Conservation (phyloP, 352 stramenopile genomes). For the Plasmopara halstedii region DNA sequence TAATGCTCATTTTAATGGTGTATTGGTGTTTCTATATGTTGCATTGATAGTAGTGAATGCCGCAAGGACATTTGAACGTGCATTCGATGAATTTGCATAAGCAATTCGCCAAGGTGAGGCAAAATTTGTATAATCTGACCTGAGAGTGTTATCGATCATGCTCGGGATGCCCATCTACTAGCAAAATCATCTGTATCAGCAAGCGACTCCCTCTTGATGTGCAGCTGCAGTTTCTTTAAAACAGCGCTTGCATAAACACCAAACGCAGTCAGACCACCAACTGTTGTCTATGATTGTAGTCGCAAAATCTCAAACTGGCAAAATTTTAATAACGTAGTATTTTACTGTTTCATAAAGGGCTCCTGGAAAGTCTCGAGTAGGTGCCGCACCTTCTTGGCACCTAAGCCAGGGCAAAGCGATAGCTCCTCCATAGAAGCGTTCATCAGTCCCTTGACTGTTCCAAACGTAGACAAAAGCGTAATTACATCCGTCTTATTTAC, state of each 20-base stretch:
- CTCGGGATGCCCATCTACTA: not conserved
- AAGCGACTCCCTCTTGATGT: not conserved
- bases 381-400: constrained; percentile 91
- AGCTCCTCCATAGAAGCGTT: constrained; percentile 91
- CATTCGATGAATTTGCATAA: not conserved
- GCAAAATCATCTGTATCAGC: not conserved
- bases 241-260: too few relatives aligned
- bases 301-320: constrained; percentile 8
- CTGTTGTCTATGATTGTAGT: too few relatives aligned
- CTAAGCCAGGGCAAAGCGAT: constrained; percentile 89
- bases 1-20: constrained; percentile 20
- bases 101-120: too few relatives aligned
- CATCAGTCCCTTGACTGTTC: constrained; percentile 78
- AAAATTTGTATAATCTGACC: too few relatives aligned
- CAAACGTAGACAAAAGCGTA: constrained; percentile 90
- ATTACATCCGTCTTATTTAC: constrained; percentile 96
- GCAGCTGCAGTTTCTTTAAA: too few relatives aligned
- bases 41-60: constrained; percentile 26
- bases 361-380: constrained; percentile 92
- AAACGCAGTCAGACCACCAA: too few relatives aligned
- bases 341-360: constrained; percentile 79
- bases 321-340: not conserved
- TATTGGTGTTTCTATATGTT: constrained; percentile 15
- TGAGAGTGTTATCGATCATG: too few relatives aligned
- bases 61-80: constrained; percentile 27